Conservation (phyloP, 805 yeast genomes). For the Ogataea paraovalis region DNA sequence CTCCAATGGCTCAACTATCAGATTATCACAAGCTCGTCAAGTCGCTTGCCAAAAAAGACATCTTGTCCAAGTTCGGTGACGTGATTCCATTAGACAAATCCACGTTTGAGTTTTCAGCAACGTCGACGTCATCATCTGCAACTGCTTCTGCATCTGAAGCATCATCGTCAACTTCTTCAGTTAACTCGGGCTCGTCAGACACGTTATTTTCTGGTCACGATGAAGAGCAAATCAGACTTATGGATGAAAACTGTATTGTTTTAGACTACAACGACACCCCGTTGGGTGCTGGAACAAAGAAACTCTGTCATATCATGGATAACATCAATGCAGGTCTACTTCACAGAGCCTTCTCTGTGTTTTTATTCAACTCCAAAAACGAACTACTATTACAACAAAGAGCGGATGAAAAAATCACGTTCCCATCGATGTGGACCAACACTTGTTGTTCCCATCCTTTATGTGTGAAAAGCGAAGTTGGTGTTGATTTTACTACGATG, state of each 20-base stretch:
- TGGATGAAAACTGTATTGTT: constrained; percentile 96
- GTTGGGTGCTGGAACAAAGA: constrained; percentile 91
- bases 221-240: constrained; percentile 86
- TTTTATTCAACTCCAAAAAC: constrained; percentile 74
- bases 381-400: constrained; percentile 88
- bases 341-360: constrained; percentile 97
- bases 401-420: constrained; percentile 94
- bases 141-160: background rate
- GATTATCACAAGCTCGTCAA: constrained; percentile 52
- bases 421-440: constrained; percentile 97
- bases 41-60: constrained; percentile 43
- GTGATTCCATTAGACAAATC: constrained; percentile 60
- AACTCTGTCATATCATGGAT: constrained; percentile 81
- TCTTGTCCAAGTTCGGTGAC: constrained; percentile 58
- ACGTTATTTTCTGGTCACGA: constrained; percentile 81
- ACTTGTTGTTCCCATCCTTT: constrained; percentile 99
- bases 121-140: background rate
- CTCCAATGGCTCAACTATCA: constrained; percentile 5
- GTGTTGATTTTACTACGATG: constrained; percentile 35
- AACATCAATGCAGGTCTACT: constrained; percentile 82
- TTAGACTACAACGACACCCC: constrained; percentile 84
- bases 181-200: constrained; percentile 27
- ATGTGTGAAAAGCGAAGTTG: constrained; percentile 78
- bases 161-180: constrained; percentile 24
- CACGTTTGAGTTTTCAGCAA: constrained; percentile 43